Conservation (phyloP, 352 stramenopile genomes). For the Phytophthora agathidicida region DNA sequence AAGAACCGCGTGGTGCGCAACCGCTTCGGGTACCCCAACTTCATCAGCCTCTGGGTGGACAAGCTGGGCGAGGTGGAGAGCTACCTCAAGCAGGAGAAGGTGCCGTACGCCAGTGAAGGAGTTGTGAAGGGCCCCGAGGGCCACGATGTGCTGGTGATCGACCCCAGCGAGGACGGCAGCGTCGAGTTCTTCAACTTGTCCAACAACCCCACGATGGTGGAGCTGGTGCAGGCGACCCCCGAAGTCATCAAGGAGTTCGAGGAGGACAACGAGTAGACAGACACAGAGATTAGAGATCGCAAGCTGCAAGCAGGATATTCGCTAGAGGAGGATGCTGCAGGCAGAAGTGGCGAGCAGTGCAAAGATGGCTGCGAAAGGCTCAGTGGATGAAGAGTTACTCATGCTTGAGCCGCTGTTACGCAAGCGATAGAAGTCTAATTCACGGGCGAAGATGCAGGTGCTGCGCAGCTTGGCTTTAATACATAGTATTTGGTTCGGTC, state of each 20-base stretch:
- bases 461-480: conserved; percentile 37
- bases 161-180: conserved; percentile 64
- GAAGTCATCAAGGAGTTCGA: conserved; percentile 84
- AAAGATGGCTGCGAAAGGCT: conserved; percentile 1
- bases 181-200: conserved; percentile 87
- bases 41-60: conserved; percentile 87
- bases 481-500: conserved; percentile 44
- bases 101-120: conserved; percentile 61
- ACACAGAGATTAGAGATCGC: background rate
- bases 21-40: conserved; percentile 81
- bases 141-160: conserved; percentile 72
- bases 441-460: background rate
- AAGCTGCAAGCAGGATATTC: background rate
- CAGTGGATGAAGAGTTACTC: background rate
- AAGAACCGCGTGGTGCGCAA: conserved; percentile 71
- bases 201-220: conserved; percentile 78
- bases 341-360: conserved; percentile 8
- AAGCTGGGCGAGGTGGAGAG: conserved; percentile 67
- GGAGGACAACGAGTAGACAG: conserved; percentile 38
- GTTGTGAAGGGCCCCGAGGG: conserved; percentile 67
- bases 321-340: background rate
- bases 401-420: conserved; percentile 2
- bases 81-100: conserved; percentile 70
- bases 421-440: background rate
- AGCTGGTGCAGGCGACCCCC: conserved; percentile 80